Evolutionary conservation across 371 early-diverging fungal species (phyloP).

Genomic region (Rhizopus microsporus): DNA sequence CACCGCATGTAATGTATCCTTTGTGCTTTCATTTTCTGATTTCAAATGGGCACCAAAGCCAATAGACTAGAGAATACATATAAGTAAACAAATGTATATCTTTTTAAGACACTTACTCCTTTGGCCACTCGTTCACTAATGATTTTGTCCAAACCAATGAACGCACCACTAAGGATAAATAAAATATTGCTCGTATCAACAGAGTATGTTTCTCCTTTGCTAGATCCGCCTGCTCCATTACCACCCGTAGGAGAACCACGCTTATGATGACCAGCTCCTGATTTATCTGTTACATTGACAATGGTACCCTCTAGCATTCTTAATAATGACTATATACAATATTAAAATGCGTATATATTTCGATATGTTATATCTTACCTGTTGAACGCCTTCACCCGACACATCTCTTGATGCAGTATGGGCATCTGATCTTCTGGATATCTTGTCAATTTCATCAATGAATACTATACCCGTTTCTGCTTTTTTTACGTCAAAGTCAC

Average conservation of each 20-base stretch:
- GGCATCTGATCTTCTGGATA: slow-evolving; percentile 76
- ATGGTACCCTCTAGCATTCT: slow-evolving; percentile 90
- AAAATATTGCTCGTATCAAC: slow-evolving; percentile 92
- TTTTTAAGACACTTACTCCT: slow-evolving; percentile 48
- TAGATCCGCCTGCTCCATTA: slow-evolving; percentile 22
- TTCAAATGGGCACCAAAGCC: slow-evolving; percentile 71
- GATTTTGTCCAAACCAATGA: slow-evolving; percentile 86
- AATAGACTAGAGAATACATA: slow-evolving; percentile 47
- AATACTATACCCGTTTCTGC: slow-evolving; percentile 92
- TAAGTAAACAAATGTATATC: slow-evolving; percentile 37
- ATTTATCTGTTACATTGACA: slow-evolving; percentile 84
- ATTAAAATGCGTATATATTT: neutral
- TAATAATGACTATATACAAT: slow-evolving; percentile 56
- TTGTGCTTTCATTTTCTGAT: slow-evolving; percentile 23
- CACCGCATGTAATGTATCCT: slow-evolving; percentile 18
- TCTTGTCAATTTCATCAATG: slow-evolving; percentile 94
- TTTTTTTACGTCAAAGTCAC: slow-evolving; percentile 83
- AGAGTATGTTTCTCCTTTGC: slow-evolving; percentile 78
- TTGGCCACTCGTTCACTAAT: slow-evolving; percentile 76
- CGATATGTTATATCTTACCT: slow-evolving; percentile 34
- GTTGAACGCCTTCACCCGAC: slow-evolving; percentile 93
- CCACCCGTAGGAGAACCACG: slow-evolving; percentile 14
- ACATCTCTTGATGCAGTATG: slow-evolving; percentile 85
- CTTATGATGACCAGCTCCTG: slow-evolving; percentile 51
- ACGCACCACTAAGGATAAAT: slow-evolving; percentile 90